These are phyloP conservation scores for Deakozyma indianensis DNA, from an alignment of 805 yeast species.

Conservation along the genomic window DNA sequence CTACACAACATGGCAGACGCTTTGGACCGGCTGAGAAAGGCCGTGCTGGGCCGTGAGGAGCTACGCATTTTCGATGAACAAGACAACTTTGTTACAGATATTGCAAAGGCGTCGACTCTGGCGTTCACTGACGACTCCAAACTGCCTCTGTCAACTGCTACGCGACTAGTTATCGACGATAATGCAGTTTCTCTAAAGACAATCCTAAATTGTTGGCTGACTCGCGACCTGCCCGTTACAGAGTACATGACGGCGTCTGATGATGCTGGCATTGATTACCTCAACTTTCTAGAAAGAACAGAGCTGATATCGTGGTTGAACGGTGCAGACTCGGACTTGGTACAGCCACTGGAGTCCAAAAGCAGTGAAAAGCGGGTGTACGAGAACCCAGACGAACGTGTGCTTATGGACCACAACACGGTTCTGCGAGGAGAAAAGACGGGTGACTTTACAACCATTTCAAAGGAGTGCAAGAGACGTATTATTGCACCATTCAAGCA, in stretches of 20 bases:
- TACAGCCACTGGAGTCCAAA: slow-evolving; percentile 2
- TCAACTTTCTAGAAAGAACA: slow-evolving; percentile 73
- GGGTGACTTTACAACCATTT: slow-evolving; percentile 22
- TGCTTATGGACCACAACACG: slow-evolving; percentile 29
- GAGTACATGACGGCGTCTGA: slow-evolving; percentile 70
- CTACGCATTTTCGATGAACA: background rate
- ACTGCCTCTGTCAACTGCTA: background rate
- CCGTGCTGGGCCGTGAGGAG: background rate
- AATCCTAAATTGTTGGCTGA: slow-evolving; percentile 65
- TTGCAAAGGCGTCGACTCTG: background rate
- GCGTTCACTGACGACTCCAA: background rate
- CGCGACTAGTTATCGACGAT: background rate
- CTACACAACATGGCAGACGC: background rate
- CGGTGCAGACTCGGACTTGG: slow-evolving; percentile 40
- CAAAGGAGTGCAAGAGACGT: slow-evolving; percentile 19
- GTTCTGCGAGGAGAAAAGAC: slow-evolving; percentile 23
- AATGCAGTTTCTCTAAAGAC: slow-evolving; percentile 32
- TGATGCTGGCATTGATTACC: slow-evolving; percentile 44
- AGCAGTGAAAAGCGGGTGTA: slow-evolving; percentile 1
- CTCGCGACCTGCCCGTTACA: slow-evolving; percentile 58
- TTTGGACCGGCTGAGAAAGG: background rate
- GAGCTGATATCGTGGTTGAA: slow-evolving; percentile 72
- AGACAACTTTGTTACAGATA: background rate
- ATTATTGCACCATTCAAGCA: slow-evolving; percentile 14
- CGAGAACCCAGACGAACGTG: slow-evolving; percentile 24